phyloP scores from a whole-genome alignment of 257 asterid species.

The Coffea canephora region DNA sequence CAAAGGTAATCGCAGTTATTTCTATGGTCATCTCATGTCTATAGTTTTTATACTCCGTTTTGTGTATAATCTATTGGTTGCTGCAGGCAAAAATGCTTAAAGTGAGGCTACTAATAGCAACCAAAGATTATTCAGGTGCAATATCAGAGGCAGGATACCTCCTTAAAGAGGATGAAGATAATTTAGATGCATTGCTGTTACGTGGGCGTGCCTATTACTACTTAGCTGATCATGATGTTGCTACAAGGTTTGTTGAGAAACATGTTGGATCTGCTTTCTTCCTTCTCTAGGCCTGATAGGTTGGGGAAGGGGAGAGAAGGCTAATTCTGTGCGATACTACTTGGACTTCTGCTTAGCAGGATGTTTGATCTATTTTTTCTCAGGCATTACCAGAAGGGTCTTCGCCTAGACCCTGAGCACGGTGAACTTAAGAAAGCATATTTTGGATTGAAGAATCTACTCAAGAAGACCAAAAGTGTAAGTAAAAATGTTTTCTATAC shows the following conservation, averaged over 20 bases:
- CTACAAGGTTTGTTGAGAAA: conserved; percentile 51
- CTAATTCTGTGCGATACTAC: neutral
- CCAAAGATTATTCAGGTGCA: conserved; percentile 74
- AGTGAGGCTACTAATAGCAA: conserved; percentile 58
- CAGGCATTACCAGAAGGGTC: conserved; percentile 97
- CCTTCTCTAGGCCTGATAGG: neutral
- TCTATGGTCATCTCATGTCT: neutral
- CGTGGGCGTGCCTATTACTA: conserved; percentile 96
- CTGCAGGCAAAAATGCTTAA: conserved; percentile 83
- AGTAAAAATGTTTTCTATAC: conserved; percentile 13
- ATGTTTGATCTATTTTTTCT: conserved; percentile 5
- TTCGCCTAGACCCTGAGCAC: conserved; percentile 94
- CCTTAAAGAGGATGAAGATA: conserved; percentile 83
- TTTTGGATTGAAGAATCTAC: conserved; percentile 83
- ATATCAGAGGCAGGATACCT: conserved; percentile 81
- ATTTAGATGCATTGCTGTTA: conserved; percentile 77
- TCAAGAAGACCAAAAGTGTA: conserved; percentile 86
- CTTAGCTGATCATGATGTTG: conserved; percentile 93
- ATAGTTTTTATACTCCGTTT: neutral
- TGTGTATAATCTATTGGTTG: conserved; percentile 14
- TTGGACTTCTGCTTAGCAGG: conserved; percentile 5
- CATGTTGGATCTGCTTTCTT: conserved; percentile 10
- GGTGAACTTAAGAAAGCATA: conserved; percentile 85
- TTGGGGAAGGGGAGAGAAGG: neutral
- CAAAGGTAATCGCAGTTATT: conserved; percentile 47